Conservation (phyloP, 768 basidiomycete genomes). For the Cystobasidium tubakii region DNA sequence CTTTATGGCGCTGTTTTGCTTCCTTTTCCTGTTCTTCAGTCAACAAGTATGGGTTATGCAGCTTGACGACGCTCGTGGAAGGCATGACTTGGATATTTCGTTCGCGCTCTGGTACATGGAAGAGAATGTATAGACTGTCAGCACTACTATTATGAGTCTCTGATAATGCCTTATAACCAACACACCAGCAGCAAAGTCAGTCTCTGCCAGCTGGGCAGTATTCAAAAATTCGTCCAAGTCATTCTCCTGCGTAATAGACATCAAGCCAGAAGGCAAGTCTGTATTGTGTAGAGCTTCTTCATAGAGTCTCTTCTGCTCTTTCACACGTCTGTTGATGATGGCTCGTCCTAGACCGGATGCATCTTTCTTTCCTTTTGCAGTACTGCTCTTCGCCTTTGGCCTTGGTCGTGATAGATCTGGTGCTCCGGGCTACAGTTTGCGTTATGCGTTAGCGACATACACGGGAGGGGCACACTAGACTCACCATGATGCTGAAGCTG, state of each 20-base stretch:
- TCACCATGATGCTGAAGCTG: background rate
- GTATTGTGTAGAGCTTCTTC: slow-evolving; percentile 70
- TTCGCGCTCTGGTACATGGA: slow-evolving; percentile 46
- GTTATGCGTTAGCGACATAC: background rate
- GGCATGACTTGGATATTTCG: slow-evolving; percentile 51
- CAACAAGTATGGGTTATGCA: slow-evolving; percentile 78
- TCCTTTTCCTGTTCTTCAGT: slow-evolving; percentile 73
- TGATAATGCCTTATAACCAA: too few species aligned
- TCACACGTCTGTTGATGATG: slow-evolving; percentile 83
- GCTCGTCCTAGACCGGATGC: slow-evolving; percentile 77
- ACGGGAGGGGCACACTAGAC: background rate
- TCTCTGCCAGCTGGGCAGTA: slow-evolving; percentile 87
- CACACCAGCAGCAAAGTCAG: slow-evolving; percentile 90
- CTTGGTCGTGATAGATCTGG: slow-evolving; percentile 24
- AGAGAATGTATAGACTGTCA: background rate
- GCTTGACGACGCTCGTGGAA: slow-evolving; percentile 44
- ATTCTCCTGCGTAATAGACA: slow-evolving; percentile 89
- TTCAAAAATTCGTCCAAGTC: slow-evolving; percentile 94
- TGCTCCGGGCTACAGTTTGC: slow-evolving; percentile 5
- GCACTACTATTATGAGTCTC: background rate
- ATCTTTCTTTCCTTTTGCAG: slow-evolving; percentile 46
- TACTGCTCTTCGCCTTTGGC: slow-evolving; percentile 17
- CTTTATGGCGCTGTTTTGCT: slow-evolving; percentile 65
- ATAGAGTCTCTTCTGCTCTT: slow-evolving; percentile 60
- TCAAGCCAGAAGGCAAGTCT: slow-evolving; percentile 65